A percentile compares a stretch with the other conserved stretches of the same genome.
Conservation (phyloP, 2,329 filamentous ascomycete genomes). For the Penicillium griseofulvum region DNA sequence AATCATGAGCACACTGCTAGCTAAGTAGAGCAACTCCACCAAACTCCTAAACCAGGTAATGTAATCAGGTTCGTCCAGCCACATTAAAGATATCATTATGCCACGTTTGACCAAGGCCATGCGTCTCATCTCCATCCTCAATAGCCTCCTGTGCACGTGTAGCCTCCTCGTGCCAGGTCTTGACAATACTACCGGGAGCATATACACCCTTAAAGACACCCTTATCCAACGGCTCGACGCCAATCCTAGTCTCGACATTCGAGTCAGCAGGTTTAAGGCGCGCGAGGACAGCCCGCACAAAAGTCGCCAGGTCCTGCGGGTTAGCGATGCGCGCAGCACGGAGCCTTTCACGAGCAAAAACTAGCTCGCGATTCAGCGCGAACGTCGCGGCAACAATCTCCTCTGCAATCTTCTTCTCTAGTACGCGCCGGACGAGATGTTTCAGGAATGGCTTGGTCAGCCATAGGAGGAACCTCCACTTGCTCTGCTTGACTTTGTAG, state of each 20-base stretch:
- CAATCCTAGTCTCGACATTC: constrained; percentile 71
- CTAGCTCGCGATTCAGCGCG: constrained; percentile 75
- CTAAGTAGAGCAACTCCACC: background rate
- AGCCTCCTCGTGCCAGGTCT: constrained; percentile 83
- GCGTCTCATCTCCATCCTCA: constrained; percentile 64
- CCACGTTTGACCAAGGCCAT: constrained; percentile 60
- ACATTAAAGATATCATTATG: constrained; percentile 77
- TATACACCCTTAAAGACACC: constrained; percentile 80
- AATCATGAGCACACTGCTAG: background rate
- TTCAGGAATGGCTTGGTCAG: constrained; percentile 79
- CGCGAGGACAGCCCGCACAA: constrained; percentile 77
- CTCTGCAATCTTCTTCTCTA: constrained; percentile 74
- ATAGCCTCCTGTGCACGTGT: constrained; percentile 67
- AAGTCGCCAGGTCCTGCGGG: constrained; percentile 75
- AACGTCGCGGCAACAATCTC: constrained; percentile 69
- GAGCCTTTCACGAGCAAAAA: constrained; percentile 82
- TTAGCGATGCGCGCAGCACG: constrained; percentile 80
- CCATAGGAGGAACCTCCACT: constrained; percentile 76
- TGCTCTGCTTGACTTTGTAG: constrained; percentile 68
- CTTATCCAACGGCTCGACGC: constrained; percentile 60
- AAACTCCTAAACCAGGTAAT: background rate
- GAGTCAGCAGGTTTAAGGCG: constrained; percentile 72
- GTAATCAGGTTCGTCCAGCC: constrained; percentile 10
- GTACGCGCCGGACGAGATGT: constrained; percentile 72
- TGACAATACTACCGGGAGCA: constrained; percentile 83